Evolutionary conservation across 306 rosid species (phyloP), one percentile per base, ranked within the genome.

Genomic region (Citrullus amarus): DNA sequence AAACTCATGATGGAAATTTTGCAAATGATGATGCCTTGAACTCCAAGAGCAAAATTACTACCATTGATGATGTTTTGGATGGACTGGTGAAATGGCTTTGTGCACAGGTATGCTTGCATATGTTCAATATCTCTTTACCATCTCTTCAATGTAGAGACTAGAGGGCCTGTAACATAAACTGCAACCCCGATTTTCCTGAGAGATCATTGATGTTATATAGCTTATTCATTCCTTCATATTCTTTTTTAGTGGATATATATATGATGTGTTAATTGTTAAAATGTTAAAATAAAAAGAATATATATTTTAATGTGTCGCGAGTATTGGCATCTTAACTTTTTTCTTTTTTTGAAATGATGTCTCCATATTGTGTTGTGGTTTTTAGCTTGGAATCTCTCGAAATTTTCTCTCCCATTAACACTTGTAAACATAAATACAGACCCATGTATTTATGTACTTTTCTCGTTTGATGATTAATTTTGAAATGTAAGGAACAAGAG

Each of bases 21-120:
- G 76, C 90, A 78, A 94, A 90, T 81, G 93, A 88, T 79, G 97
- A 88, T 75, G 86, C 90, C 82, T 90, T 97, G 74, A 85, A 86
- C 69, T 91, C 88, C 60, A 92, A 96, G 93, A 87, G 81, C 77
- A 78, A 87, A 17, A 54, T 82, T 38, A 86, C 96, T 77, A 61
- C 84, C 28, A 90, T 93, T 80, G 96, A 90, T 85, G 97, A 96
- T 84, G 94, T 92, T 80, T 85, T 96, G 90, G 87, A 84, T 79
- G 97, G 93, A 76, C 79, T 96, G 90, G 98, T 96, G 60, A 93
- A 91, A 60, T 96, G 99, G 99, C 98, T 96, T 50, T 96, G 98
- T 85, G 99, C 89, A 39, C 97, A 96, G 99, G 99, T 91, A 77
- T 82, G 15, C 4, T 25, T 66, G 13, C 73, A 14, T 46, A 46